Conservation (phyloP, 2,329 filamentous ascomycete genomes). For the Hymenoscyphus repandus region DNA sequence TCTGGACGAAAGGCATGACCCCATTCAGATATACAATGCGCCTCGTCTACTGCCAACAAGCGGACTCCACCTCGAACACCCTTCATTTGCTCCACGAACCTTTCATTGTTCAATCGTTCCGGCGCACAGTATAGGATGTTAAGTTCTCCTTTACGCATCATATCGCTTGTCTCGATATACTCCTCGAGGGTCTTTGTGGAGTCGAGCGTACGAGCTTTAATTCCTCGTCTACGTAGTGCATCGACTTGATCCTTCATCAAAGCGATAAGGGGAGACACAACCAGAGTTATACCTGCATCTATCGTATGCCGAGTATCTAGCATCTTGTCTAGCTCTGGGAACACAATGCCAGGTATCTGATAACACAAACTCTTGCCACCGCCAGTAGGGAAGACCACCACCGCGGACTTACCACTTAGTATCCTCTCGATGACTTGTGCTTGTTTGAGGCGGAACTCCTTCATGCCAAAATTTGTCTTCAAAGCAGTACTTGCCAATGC, state of each 20-base stretch:
- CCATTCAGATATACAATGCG: constrained; percentile 55
- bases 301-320: constrained; percentile 19
- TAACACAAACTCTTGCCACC: constrained; percentile 40
- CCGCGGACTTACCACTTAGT: constrained; percentile 38
- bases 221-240: constrained; percentile 42
- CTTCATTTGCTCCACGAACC: constrained; percentile 51
- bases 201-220: constrained; percentile 50
- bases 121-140: constrained; percentile 54
- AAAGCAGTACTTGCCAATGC: constrained; percentile 33
- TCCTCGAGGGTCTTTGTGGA: constrained; percentile 45
- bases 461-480: constrained; percentile 35
- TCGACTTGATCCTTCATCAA: constrained; percentile 60
- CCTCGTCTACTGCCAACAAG: constrained; percentile 52
- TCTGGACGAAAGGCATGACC: constrained; percentile 46
- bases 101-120: constrained; percentile 56
- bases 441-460: constrained; percentile 41
- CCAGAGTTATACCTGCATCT: constrained; percentile 45
- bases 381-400: constrained; percentile 39
- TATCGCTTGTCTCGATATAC: constrained; percentile 38
- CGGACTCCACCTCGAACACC: constrained; percentile 49
- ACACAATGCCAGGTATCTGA: constrained; percentile 39
- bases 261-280: constrained; percentile 51
- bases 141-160: constrained; percentile 42
- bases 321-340: constrained; percentile 35
- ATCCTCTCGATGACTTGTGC: constrained; percentile 39